Base-by-base conservation (phyloP, 441 rosid genomes). In the Isatis lusitanica region DNA sequence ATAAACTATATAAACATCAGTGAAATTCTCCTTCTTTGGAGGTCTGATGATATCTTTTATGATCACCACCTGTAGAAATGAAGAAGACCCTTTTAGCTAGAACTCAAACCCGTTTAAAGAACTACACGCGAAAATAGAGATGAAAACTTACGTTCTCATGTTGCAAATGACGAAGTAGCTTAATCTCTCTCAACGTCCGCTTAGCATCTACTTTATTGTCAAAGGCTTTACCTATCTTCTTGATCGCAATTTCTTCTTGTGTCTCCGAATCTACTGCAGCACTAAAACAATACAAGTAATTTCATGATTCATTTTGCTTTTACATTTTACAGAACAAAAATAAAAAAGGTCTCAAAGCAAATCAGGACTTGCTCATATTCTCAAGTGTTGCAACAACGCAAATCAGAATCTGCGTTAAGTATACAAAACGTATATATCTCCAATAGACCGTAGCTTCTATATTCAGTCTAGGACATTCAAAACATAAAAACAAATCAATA, bases 161-260 rank as follows among this genome's bases (percentile, higher is more conserved):
- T 40, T 83, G 81, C 83, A 88, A 86, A 77, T 85, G 88, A 64
- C 87, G 78, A 83, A 88, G 93, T 47, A 88, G 83, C 86, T 85
- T 88, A 64, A 88, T 85, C 82, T 88, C 93, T 77, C 93, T 84
- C 76, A 87, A 44, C 3, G 98, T 94, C 1, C 97, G 85, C 81
- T 94, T 94, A 33, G 97, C 94, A 60, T 94, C 97, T 85, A 89
- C 90, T 71, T 84, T 81, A 48, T 90, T 92, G 56, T 90, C 97
- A 77, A 94, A 94, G 10, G 97, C 96, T 74, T 88, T 85, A 1
- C 94, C 91, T 28, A 94, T 92, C 85, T 94, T 94, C 95, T 94
- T 94, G 6, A 88, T 88, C 6, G 93, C 91, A 16, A 88, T 86
- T 74, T 84, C 84, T 59, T 88, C 82, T 0, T 67, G 84, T 24